These are phyloP conservation scores for Tetrahymena borealis DNA, from an alignment of 73 alveolate species.

Conservation along the genomic window DNA sequence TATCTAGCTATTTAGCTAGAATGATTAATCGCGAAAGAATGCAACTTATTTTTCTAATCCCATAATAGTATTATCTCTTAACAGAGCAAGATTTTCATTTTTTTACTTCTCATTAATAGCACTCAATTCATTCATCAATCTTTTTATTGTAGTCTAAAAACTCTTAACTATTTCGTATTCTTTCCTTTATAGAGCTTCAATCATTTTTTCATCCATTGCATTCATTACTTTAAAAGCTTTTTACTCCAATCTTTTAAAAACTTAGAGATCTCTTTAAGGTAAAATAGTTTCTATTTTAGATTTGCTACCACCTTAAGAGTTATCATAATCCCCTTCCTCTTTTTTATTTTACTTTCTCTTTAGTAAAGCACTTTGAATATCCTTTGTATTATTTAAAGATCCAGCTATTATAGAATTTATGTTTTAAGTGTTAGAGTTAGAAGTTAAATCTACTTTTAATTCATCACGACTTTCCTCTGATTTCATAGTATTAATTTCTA, in stretches of 20 bases:
- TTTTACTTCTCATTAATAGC: neutral
- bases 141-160: neutral
- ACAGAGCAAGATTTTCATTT: neutral
- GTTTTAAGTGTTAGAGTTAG: too few relatives aligned
- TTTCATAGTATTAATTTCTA: neutral
- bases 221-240: neutral
- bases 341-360: neutral
- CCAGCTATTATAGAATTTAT: too few relatives aligned
- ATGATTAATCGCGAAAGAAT: neutral
- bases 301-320: neutral
- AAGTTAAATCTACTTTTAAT: too few relatives aligned
- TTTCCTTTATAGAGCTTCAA: neutral
- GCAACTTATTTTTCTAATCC: neutral
- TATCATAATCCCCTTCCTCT: neutral
- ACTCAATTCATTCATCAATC: neutral
- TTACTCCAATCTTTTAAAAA: neutral
- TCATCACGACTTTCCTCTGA: neutral
- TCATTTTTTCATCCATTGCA: neutral
- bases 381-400: too few relatives aligned
- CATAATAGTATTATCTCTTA: neutral
- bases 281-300: neutral
- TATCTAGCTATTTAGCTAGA: neutral
- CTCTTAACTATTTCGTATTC: neutral
- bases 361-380: neutral
- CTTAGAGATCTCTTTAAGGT: neutral